Evolutionary conservation across 2,329 filamentous ascomycete genomes (phyloP).

Genomic region (Colletotrichum sp.): DNA sequence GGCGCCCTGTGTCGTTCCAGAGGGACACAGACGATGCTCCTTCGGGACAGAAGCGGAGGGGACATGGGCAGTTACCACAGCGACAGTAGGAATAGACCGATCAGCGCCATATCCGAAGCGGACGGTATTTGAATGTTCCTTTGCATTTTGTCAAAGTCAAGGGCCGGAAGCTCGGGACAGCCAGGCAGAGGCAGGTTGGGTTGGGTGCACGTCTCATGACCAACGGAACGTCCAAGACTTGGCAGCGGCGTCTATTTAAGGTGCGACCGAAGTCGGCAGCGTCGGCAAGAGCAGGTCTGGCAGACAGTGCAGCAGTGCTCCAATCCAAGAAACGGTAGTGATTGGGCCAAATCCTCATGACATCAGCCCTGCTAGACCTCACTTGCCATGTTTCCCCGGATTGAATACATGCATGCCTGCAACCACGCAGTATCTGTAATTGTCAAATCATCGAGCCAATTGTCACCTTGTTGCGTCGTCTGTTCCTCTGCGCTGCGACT

Average conservation of each 20-base stretch:
- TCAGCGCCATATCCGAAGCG: neutral
- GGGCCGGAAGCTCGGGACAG: neutral
- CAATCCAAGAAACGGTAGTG: neutral
- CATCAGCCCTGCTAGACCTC: neutral
- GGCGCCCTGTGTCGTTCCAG: neutral
- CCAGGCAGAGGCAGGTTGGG: neutral
- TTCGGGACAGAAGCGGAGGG: neutral
- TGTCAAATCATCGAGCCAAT: neutral
- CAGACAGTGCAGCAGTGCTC: neutral
- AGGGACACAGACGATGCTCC: neutral
- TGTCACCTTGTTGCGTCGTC: neutral
- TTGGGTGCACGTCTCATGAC: neutral
- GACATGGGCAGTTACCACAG: neutral
- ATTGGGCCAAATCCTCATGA: slow-evolving; percentile 6
- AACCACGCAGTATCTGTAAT: neutral
- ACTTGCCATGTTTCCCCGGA: neutral
- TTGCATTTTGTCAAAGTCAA: neutral
- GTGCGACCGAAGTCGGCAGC: neutral
- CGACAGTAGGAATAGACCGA: neutral
- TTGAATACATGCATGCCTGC: neutral
- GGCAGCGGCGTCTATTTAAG: neutral
- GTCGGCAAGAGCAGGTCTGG: neutral
- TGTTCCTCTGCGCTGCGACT: neutral
- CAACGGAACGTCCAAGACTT: neutral
- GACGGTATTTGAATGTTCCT: neutral